Base-by-base conservation (phyloP, 116 monocot genomes). In the Zostera marina region DNA sequence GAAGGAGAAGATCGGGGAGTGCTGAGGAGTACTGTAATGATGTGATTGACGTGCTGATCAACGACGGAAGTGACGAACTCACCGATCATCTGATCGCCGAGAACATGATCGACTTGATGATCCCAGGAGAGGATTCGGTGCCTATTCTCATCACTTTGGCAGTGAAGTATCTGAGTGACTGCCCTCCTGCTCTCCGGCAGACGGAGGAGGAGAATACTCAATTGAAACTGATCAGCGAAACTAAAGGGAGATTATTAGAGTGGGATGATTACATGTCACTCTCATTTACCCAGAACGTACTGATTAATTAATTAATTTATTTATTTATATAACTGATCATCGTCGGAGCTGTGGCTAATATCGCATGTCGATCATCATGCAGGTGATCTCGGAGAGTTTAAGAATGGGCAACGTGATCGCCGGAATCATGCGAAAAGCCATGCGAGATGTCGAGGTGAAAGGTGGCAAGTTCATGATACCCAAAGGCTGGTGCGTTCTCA, bases 41-140 rank as follows among this genome's bases (percentile, higher is more conserved):
- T 42, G 74, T 75, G 2, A 70, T 84, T 17, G 84, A 92, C 42
- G 81, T 84, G 16, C 47, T 92, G 47, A 53, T 90, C 8, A 74
- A 67, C 41, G 78, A 87, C 54, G 45, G 46, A 12, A 75, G 77
- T 63, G 68, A 69, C n/a, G 68, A 76, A 49, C 71, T 92, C 21
- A 87, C 80, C 7, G 89, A 90, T 13, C 81, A 87, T 17, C 67
- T 87, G 22, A 76, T 86, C 42, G 73, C 79, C 14, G 78, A 79
- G 43, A 90, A 86, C 63, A 76, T 92, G 76, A 83, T 92, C 22
- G 92, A 87, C 61, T 32, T 92, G 23, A 87, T 92, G 92, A 92
- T 92, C 22, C 92, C 92, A 0, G 92, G 78, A 0, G 92, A 92
- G 65, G 92, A 92, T 44, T 92, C 92, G 0, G 92, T 92, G 42